Evolutionary conservation across 179 eudicot species (phyloP).

Genomic region (Silene coronaria): DNA sequence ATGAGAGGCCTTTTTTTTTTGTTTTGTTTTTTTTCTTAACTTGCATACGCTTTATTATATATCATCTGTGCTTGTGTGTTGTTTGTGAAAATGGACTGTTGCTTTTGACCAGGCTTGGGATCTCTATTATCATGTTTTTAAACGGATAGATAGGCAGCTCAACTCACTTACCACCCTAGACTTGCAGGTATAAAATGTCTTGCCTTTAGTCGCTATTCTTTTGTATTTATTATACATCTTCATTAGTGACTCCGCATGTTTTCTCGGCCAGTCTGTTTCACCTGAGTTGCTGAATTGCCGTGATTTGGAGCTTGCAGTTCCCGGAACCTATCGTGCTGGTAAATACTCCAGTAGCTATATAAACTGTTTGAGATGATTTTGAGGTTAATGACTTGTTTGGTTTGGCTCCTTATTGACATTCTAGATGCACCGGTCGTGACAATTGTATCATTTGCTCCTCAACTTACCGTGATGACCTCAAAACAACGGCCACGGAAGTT

Average conservation of each 20-base stretch:
- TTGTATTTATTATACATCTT: conserved; percentile 9
- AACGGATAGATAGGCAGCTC: conserved; percentile 92
- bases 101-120: conserved; percentile 85
- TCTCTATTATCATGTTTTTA: conserved; percentile 92
- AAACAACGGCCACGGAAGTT: conserved; percentile 96
- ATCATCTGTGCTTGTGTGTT: background rate
- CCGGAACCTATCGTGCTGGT: conserved; percentile 98
- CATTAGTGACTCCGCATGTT: conserved; percentile 1
- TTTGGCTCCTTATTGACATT: conserved; percentile 9
- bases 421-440: conserved; percentile 88
- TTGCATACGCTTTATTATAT: background rate
- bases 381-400: conserved; percentile 2
- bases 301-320: conserved; percentile 86
- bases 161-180: conserved; percentile 78
- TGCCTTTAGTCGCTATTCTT: background rate
- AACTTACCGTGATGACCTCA: conserved; percentile 92
- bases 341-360: conserved; percentile 8
- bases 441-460: conserved; percentile 80
- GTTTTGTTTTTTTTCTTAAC: background rate
- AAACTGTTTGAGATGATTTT: background rate
- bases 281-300: conserved; percentile 86
- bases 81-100: conserved; percentile 11
- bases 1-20: background rate
- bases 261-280: conserved; percentile 67
- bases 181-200: conserved; percentile 57